These are phyloP conservation scores for Fraxinus albicans DNA, from an alignment of 305 asterid genomes.

Conservation along the genomic window DNA sequence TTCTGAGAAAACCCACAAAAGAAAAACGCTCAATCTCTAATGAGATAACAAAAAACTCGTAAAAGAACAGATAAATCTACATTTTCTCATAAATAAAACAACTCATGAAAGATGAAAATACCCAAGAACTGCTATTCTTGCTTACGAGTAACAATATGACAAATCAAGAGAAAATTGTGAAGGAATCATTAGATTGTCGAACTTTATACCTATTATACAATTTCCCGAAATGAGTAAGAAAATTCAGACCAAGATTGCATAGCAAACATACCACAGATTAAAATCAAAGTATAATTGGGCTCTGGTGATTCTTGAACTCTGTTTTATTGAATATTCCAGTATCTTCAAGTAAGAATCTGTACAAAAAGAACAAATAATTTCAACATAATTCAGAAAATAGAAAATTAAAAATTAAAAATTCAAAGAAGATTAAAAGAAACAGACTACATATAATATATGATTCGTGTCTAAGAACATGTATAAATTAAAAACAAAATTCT, in stretches of 20 bases:
- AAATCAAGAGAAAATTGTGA: not conserved
- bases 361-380: not conserved
- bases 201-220: not conserved
- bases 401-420: not conserved
- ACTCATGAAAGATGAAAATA: not conserved
- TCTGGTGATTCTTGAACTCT: not conserved
- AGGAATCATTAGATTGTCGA: not conserved
- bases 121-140: not conserved
- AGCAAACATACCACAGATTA: constrained; percentile 18
- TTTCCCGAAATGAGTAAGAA: not conserved
- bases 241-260: not conserved
- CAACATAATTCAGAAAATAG: not conserved
- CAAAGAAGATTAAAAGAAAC: not conserved
- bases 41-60: not conserved
- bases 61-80: not conserved
- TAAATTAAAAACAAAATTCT: not conserved
- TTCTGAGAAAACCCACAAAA: constrained; percentile 24
- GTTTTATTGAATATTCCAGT: not conserved
- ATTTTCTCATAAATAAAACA: not conserved
- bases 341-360: constrained; percentile 23
- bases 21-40: not conserved
- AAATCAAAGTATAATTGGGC: not conserved
- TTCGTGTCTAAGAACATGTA: not conserved
- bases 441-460: not conserved
- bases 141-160: not conserved